Percentiles rank a stretch among this genome's conserved stretches.
Conservation (phyloP, 2,329 filamentous ascomycete species). For the Epichloe gansuensis region DNA sequence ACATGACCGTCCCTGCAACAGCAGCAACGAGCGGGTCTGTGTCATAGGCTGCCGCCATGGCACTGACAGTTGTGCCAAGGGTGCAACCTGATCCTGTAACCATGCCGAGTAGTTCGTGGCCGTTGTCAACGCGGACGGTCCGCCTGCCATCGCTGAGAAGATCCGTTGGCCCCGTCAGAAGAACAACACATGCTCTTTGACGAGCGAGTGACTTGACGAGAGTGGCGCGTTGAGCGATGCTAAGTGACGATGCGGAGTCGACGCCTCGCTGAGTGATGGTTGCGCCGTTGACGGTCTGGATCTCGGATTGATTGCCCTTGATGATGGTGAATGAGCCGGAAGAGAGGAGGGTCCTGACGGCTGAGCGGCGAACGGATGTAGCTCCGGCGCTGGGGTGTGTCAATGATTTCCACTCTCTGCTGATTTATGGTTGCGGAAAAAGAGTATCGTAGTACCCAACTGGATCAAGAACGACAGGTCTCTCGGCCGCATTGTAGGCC, state of each 20-base stretch:
- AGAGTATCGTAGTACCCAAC: constrained; percentile 49
- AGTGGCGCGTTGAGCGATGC: constrained; percentile 36
- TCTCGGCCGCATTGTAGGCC: constrained; percentile 68
- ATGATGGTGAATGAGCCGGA: constrained; percentile 75
- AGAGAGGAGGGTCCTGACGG: constrained; percentile 58
- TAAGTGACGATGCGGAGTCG: constrained; percentile 59
- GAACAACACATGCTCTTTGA: constrained; percentile 58
- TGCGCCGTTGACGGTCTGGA: constrained; percentile 57
- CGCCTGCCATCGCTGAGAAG: constrained; percentile 62
- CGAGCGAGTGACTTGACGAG: constrained; percentile 56
- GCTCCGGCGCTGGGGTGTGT: constrained; percentile 52
- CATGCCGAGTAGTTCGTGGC: constrained; percentile 55
- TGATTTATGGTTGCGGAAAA: background rate
- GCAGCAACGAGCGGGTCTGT: constrained; percentile 60
- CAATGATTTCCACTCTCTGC: no score
- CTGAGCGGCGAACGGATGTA: constrained; percentile 58
- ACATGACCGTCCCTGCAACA: constrained; percentile 62
- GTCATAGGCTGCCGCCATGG: constrained; percentile 53
- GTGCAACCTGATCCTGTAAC: constrained; percentile 79
- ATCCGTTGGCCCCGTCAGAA: constrained; percentile 74
- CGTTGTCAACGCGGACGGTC: constrained; percentile 61
- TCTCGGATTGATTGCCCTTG: constrained; percentile 90
- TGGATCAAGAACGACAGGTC: constrained; percentile 75
- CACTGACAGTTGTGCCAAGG: constrained; percentile 69
- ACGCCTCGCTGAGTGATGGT: constrained; percentile 59